Conservation (phyloP, 352 stramenopile species). For the Saprolegnia diclina region DNA sequence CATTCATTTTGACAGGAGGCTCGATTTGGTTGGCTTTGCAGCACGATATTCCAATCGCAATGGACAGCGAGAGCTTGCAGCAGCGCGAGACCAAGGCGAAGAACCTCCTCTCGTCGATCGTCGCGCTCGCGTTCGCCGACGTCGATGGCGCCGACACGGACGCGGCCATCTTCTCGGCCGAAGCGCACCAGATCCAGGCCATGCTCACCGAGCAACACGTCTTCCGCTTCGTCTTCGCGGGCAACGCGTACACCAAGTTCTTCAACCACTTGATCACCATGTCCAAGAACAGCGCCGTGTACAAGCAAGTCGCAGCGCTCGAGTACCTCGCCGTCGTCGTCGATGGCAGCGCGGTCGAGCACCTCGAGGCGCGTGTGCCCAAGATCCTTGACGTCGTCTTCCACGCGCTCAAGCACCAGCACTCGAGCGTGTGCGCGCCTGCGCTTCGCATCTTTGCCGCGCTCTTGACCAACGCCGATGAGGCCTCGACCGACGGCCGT, state of each 20-base stretch:
- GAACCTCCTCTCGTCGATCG: constrained; percentile 75
- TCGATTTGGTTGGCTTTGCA: constrained; percentile 4
- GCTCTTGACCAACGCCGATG: constrained; percentile 1
- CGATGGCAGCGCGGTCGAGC: constrained; percentile 52
- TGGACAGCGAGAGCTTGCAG: constrained; percentile 7
- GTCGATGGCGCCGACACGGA: constrained; percentile 37
- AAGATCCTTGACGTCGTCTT: constrained; percentile 61
- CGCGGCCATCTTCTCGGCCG: constrained; percentile 37
- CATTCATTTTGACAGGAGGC: not conserved
- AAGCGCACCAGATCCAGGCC: constrained; percentile 43
- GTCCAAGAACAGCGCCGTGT: constrained; percentile 34
- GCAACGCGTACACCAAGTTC: constrained; percentile 74
- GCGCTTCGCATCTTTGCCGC: constrained; percentile 14
- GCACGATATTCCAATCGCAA: not conserved
- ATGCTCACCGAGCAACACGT: constrained; percentile 63
- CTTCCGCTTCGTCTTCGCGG: constrained; percentile 61
- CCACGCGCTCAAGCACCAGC: constrained; percentile 64
- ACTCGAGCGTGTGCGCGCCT: constrained; percentile 26
- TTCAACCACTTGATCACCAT: constrained; percentile 53
- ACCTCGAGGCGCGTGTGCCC: constrained; percentile 45
- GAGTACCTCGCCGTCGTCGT: constrained; percentile 52
- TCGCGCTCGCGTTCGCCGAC: constrained; percentile 63
- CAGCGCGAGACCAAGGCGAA: constrained; percentile 34
- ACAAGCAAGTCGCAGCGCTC: constrained; percentile 45
- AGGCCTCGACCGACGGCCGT: constrained; percentile 6